Evolutionary conservation across 192 early-diverging fungal genomes (phyloP).

Genomic region (Pecoramyces ruminantium): DNA sequence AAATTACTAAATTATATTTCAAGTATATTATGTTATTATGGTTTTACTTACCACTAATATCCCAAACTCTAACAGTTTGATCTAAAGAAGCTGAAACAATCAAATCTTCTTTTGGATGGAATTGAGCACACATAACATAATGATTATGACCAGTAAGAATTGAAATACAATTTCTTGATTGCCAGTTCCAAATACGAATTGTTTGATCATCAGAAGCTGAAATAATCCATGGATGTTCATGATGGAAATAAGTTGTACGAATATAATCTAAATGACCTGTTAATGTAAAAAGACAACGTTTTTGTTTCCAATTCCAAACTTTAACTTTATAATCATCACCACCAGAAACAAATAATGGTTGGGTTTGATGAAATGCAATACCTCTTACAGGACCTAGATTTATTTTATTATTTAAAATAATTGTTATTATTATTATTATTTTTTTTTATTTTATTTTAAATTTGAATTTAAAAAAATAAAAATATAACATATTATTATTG

Average conservation of each 20-base stretch:
- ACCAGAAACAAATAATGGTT: slow-evolving; percentile 92
- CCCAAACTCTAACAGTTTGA: slow-evolving; percentile 98
- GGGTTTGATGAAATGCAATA: slow-evolving; percentile 86
- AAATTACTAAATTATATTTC: too few relatives aligned
- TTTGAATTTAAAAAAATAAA: too few relatives aligned
- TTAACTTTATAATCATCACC: slow-evolving; percentile 99
- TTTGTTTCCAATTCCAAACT: slow-evolving; percentile 98
- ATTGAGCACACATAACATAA: slow-evolving; percentile 96
- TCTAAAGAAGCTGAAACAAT: slow-evolving; percentile 92
- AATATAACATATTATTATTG: too few relatives aligned
- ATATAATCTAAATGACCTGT: slow-evolving; percentile 98
- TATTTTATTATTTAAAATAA: neutral
- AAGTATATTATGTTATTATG: neutral
- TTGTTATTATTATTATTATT: neutral
- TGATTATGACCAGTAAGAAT: slow-evolving; percentile 96
- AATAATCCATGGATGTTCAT: slow-evolving; percentile 96
- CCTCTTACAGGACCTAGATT: slow-evolving; percentile 83
- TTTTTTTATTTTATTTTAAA: too few relatives aligned
- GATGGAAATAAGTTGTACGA: slow-evolving; percentile 90
- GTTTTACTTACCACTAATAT: slow-evolving; percentile 70
- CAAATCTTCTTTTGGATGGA: slow-evolving; percentile 95
- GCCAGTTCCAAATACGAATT: slow-evolving; percentile 99
- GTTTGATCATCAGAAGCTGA: slow-evolving; percentile 95
- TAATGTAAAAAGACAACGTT: slow-evolving; percentile 88
- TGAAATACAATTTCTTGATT: slow-evolving; percentile 91